Conservation (phyloP, 2,329 filamentous ascomycete genomes). For the Ceratocystis cubensis region DNA sequence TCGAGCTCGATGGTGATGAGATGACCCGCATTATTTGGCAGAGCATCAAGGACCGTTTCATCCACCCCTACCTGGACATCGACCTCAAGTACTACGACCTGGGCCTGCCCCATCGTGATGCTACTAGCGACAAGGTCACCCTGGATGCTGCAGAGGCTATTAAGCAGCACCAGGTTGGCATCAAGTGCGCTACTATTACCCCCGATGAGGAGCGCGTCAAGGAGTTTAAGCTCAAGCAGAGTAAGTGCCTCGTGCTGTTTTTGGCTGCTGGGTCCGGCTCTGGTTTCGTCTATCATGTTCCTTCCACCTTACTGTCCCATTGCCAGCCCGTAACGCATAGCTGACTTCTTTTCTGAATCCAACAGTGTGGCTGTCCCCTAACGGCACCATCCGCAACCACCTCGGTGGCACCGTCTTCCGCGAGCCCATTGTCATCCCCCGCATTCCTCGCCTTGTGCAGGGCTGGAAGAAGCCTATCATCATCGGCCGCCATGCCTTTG, state of each 20-base stretch:
- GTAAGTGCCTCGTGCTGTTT: conserved; percentile 37
- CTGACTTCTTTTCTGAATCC: conserved; percentile 9
- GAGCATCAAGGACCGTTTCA: conserved; percentile 98
- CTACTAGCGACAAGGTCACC: conserved; percentile 95
- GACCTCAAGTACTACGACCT: conserved; percentile 98
- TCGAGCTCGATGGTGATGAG: conserved; percentile 89
- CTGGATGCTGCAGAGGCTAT: conserved; percentile 91
- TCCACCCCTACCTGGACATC: conserved; percentile 88
- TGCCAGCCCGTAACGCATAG: not conserved
- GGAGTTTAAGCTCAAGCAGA: conserved; percentile 98
- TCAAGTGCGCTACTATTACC: conserved; percentile 99
- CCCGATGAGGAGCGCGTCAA: conserved; percentile 92
- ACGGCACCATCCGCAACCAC: conserved; percentile 69
- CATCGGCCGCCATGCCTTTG: conserved; percentile 95
- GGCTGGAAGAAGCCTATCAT: conserved; percentile 99
- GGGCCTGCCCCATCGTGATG: conserved; percentile 84
- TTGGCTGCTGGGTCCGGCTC: not conserved
- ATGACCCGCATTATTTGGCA: conserved; percentile 99
- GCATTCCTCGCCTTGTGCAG: conserved; percentile 82
- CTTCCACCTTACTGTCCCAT: too few species aligned
- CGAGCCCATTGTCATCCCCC: conserved; percentile 92
- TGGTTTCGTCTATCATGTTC: not conserved
- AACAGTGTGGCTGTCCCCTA: conserved; percentile 92
- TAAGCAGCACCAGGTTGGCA: conserved; percentile 96
- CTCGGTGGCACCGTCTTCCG: conserved; percentile 95